Base-by-base conservation (phyloP, 495 filamentous ascomycete genomes). In the Trichoderma parareesei region DNA sequence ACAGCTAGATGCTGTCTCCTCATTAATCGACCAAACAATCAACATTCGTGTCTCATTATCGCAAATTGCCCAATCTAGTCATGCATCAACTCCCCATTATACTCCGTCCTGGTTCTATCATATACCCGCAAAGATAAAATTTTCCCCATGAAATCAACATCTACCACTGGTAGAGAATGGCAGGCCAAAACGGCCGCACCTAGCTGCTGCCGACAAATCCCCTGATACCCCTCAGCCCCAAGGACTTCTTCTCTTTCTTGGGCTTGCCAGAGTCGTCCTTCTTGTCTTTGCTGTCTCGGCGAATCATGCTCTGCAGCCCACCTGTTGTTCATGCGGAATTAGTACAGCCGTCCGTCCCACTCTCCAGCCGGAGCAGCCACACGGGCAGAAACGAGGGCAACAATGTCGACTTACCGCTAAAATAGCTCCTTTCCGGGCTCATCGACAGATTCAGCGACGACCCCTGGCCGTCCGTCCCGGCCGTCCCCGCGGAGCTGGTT, bases 291-390 rank as follows among this genome's bases (percentile, higher is more conserved):
- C 79, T 80, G 3, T 82, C 79, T 66, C 82, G 84, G 43, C 79
- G 78, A 13, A 78, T 74, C 44, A 78, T 72, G 68, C 86, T 86
- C 71, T 85, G 82, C 0, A 84, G 77, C 9, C 84, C 83, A 14
- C 79, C 84, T 86, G 44, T 27, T 20, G 27, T 27, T 41, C 48
- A 27, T 53, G 67, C 78, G 68, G 27, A 27, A 27, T 79, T 67
- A 83, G 75, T 68, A 73, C 46, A 5, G 11, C 42, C 11, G 11
- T 7, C 11, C 5, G 59, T 61, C 16, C 18, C 55, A 41, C 27
- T 27, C 27, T 27, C 27, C 27, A 27, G 27, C 27, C 27, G 27
- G 27, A 27, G 27, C 27, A 1, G 1, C 27, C 27, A 27, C 27
- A 27, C 0, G 27, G 27, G 27, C 27, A 27, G 27, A 27, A 27